Evolutionary conservation across 2,329 filamentous ascomycete species (phyloP).

Genomic region (Eutypa lata): DNA sequence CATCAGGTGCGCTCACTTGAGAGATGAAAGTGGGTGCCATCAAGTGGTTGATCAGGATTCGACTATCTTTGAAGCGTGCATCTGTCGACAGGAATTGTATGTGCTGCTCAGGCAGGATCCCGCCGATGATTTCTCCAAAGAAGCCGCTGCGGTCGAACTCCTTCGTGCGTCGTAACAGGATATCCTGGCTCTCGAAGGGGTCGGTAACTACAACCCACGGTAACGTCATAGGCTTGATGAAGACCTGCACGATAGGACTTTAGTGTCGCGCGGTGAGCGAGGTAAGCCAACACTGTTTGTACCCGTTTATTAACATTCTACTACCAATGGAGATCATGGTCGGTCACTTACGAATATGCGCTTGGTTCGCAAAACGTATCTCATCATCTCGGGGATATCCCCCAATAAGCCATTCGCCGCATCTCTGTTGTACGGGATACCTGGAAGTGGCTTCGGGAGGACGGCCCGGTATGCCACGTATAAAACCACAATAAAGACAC

Average conservation of each 20-base stretch:
- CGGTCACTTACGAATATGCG: constrained; percentile 24
- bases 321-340: not conserved
- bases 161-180: constrained; percentile 38
- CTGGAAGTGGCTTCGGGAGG: constrained; percentile 40
- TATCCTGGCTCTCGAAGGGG: constrained; percentile 39
- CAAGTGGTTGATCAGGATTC: constrained; percentile 34
- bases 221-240: constrained; percentile 38
- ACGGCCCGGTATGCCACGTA: constrained; percentile 16
- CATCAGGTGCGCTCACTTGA: constrained; percentile 29
- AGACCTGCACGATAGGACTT: constrained; percentile 44
- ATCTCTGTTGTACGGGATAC: constrained; percentile 42
- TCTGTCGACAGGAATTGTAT: constrained; percentile 28
- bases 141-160: constrained; percentile 42
- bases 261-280: constrained; percentile 29
- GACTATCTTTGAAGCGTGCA: constrained; percentile 28
- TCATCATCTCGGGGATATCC: constrained; percentile 39
- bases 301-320: constrained; percentile 6
- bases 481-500: too few species aligned
- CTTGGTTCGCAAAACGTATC: constrained; percentile 31
- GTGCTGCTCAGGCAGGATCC: constrained; percentile 31
- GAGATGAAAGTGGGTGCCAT: constrained; percentile 35
- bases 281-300: constrained; percentile 28
- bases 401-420: constrained; percentile 36
- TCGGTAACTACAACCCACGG: constrained; percentile 44
- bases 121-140: constrained; percentile 29